Percentiles rank a stretch among this genome's conserved stretches.
phyloP scores from a whole-genome alignment of 2,329 filamentous ascomycete genomes.

The Byssoonygena ceratinophila region DNA sequence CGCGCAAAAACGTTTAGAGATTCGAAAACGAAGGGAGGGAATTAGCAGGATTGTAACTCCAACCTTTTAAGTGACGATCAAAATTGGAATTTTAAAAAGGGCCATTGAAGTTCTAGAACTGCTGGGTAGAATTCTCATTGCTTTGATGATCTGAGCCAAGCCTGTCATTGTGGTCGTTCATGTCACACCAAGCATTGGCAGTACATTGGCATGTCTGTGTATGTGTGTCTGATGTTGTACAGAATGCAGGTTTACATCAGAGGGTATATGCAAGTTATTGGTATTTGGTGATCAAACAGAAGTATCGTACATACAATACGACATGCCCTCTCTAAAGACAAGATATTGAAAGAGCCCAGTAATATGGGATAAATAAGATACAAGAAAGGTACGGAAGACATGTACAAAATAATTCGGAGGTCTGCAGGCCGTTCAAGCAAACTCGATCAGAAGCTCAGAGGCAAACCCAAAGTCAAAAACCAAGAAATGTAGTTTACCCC shows the following conservation, averaged over 20 bases:
- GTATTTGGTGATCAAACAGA: no score
- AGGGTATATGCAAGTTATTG: neutral
- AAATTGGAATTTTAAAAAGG: neutral
- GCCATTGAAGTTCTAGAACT: neutral
- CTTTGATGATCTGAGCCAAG: no score
- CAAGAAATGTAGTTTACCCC: neutral
- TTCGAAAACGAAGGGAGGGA: neutral
- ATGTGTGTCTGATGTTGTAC: no score
- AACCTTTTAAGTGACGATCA: no score
- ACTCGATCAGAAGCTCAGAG: neutral
- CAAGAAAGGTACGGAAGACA: conserved; percentile 3
- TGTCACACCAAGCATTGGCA: neutral
- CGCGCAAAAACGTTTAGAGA: conserved; percentile 36
- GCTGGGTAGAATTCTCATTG: neutral
- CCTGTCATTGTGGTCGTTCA: neutral
- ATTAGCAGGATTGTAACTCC: neutral
- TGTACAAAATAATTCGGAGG: neutral
- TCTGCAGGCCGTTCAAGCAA: neutral
- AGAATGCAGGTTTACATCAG: neutral
- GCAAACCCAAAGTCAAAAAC: neutral
- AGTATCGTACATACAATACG: no score
- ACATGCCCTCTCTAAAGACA: no score
- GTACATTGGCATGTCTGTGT: neutral
- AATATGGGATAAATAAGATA: conserved; percentile 3
- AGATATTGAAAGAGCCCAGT: neutral